Evolutionary conservation across 345 rosid genomes (phyloP).

Genomic region (Lepidium didymum): DNA sequence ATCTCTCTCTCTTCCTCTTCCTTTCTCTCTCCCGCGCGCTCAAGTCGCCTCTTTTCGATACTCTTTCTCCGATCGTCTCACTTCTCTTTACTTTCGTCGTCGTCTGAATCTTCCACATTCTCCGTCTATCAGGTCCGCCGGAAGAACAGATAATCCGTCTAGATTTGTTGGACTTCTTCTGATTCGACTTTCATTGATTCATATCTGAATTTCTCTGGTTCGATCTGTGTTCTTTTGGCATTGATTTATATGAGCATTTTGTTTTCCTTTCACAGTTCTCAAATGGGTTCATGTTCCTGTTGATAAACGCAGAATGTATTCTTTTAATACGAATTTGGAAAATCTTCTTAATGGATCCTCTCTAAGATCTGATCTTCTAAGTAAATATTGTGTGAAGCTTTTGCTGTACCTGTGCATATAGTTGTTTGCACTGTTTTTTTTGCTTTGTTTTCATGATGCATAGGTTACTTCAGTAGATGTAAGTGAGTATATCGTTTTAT

Average conservation of each 20-base stretch:
- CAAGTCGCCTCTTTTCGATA: conserved; percentile 47
- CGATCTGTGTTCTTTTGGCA: conserved; percentile 23
- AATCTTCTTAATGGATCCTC: neutral
- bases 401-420: neutral
- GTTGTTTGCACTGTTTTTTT: neutral
- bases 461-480: conserved; percentile 13
- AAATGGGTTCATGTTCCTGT: neutral
- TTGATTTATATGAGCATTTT: conserved; percentile 1
- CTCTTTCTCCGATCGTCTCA: conserved; percentile 39
- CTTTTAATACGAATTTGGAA: neutral
- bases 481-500: neutral
- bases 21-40: conserved; percentile 50
- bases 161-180: conserved; percentile 15
- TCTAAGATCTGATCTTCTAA: conserved; percentile 9
- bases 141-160: neutral
- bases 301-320: neutral
- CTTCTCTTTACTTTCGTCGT: conserved; percentile 19
- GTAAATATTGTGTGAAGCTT: neutral
- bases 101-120: neutral
- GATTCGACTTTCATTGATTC: conserved; percentile 6
- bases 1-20: no score
- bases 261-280: neutral
- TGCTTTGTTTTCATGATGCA: neutral
- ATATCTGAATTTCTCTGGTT: conserved; percentile 1
- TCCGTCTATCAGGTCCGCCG: neutral